These are phyloP conservation scores for Paecilomyces formosus DNA, from an alignment of 2,329 filamentous ascomycete species.

Conservation along the genomic window DNA sequence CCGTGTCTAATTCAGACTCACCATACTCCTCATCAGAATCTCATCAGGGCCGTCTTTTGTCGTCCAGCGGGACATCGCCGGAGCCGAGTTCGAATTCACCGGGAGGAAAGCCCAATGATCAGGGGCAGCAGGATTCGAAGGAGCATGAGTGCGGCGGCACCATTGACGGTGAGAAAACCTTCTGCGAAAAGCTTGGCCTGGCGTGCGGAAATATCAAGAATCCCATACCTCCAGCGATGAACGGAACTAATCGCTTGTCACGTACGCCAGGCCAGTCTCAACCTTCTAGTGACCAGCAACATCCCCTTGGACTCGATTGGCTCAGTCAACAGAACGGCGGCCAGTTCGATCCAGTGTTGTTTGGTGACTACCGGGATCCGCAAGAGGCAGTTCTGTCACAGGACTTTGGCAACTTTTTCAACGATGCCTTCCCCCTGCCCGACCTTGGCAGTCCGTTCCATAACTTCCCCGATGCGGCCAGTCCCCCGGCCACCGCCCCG, in stretches of 20 bases:
- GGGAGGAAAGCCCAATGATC: slow-evolving; percentile 28
- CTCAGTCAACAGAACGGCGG: slow-evolving; percentile 73
- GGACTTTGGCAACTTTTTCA: slow-evolving; percentile 64
- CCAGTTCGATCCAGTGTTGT: slow-evolving; percentile 84
- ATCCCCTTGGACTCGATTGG: slow-evolving; percentile 49
- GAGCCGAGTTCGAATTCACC: slow-evolving; percentile 37
- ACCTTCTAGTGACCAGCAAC: slow-evolving; percentile 5
- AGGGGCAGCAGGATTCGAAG: slow-evolving; percentile 8
- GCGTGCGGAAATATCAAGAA: slow-evolving; percentile 40
- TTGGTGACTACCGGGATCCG: slow-evolving; percentile 85
- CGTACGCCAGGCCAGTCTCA: slow-evolving; percentile 17
- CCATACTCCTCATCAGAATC: slow-evolving; percentile 43
- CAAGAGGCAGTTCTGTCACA: slow-evolving; percentile 70
- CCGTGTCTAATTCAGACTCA: slow-evolving; percentile 37
- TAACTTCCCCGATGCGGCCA: slow-evolving; percentile 34
- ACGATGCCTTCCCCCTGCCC: slow-evolving; percentile 67
- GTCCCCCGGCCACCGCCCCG: slow-evolving; percentile 22
- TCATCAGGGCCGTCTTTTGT: slow-evolving; percentile 33
- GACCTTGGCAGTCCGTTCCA: slow-evolving; percentile 82
- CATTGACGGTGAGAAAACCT: slow-evolving; percentile 37
- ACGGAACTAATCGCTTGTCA: slow-evolving; percentile 22
- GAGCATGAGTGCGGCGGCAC: slow-evolving; percentile 22
- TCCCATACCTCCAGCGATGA: slow-evolving; percentile 32
- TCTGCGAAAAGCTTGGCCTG: slow-evolving; percentile 37
- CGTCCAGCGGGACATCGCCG: slow-evolving; percentile 44